phyloP scores from a whole-genome alignment of 2,329 filamentous ascomycete species.

The Mycogone perniciosa region DNA sequence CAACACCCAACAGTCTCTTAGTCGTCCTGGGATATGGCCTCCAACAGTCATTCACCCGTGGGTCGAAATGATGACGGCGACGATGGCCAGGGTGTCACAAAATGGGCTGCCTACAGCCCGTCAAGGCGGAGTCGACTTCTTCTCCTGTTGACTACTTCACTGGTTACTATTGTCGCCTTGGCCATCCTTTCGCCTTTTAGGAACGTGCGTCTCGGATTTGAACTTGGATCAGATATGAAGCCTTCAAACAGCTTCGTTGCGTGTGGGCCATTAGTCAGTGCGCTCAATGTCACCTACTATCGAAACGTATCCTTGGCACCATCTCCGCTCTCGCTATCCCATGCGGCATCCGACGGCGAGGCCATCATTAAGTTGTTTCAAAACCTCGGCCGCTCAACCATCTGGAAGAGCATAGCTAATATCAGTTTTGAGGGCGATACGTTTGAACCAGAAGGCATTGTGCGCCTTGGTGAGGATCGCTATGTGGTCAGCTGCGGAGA shows the following conservation, averaged over 20 bases:
- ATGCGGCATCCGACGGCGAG: constrained; percentile 28
- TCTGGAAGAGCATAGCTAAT: constrained; percentile 36
- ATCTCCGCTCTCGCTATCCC: constrained; percentile 28
- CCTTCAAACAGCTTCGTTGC: neutral
- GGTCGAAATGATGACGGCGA: neutral
- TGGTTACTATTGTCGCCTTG: neutral
- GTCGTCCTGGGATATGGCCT: neutral
- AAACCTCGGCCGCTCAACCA: constrained; percentile 31
- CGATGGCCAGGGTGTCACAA: neutral
- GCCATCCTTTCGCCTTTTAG: neutral
- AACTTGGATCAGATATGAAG: neutral
- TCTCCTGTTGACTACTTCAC: neutral
- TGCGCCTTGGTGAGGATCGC: constrained; percentile 35
- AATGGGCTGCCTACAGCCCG: neutral
- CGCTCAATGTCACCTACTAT: constrained; percentile 30
- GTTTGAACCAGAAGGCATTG: constrained; percentile 44
- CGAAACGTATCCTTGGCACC: constrained; percentile 27
- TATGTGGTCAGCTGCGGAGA: constrained; percentile 40
- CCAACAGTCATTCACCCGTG: neutral
- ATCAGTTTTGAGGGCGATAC: constrained; percentile 38
- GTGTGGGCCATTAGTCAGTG: constrained; percentile 6
- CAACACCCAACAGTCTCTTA: no score
- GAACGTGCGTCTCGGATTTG: neutral
- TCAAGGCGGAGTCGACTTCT: neutral
- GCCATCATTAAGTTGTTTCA: constrained; percentile 32